Conservation (phyloP, 371 early-diverging fungal species). For the Apophysomyces variabilis region DNA sequence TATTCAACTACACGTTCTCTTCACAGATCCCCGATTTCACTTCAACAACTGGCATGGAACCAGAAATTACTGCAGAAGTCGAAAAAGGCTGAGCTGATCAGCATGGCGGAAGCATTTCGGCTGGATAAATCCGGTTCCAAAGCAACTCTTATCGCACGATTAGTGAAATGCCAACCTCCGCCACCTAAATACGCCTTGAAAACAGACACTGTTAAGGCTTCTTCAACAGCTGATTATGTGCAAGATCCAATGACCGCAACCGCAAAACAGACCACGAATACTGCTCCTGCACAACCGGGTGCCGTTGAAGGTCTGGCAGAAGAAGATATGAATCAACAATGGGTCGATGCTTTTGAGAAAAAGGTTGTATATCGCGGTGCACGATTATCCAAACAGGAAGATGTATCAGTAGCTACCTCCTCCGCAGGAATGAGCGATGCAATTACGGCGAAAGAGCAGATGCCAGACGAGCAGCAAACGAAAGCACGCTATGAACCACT, state of each 20-base stretch:
- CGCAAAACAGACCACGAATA: background rate
- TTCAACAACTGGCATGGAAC: background rate
- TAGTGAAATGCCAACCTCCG: constrained; percentile 1
- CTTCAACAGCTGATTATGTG: background rate
- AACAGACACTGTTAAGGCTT: background rate
- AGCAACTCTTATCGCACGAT: background rate
- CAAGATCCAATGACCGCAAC: background rate
- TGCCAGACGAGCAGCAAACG: background rate
- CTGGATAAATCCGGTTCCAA: background rate
- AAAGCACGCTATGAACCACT: no score
- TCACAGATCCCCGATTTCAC: background rate
- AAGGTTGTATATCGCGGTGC: constrained; percentile 29
- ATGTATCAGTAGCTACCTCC: background rate
- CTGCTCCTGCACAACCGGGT: background rate
- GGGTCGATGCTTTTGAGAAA: constrained; percentile 39
- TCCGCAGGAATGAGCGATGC: background rate
- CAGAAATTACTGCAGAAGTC: background rate
- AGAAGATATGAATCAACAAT: constrained; percentile 20
- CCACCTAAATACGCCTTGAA: background rate
- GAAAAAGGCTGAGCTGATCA: background rate
- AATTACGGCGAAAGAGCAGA: background rate
- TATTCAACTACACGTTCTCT: background rate
- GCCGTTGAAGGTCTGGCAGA: background rate
- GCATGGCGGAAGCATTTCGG: background rate
- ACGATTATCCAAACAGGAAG: constrained; percentile 1